phyloP scores from a whole-genome alignment of 2,329 filamentous ascomycete species.

The Hypoxylon sp. region DNA sequence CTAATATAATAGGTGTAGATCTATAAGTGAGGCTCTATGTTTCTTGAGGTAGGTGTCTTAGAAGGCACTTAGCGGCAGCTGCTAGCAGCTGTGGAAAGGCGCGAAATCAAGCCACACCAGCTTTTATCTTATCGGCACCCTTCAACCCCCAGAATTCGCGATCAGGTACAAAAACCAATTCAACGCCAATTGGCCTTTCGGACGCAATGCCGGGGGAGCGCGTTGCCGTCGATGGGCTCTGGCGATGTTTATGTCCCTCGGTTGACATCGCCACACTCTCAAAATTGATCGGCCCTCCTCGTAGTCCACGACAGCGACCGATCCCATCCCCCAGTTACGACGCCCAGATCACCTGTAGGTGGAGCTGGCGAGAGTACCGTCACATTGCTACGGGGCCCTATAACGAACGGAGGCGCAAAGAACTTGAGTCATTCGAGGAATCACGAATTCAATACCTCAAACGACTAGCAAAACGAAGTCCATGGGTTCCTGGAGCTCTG shows the following conservation, averaged over 20 bases:
- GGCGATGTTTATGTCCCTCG: constrained; percentile 73
- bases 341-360: constrained; percentile 24
- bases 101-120: neutral
- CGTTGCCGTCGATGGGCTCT: constrained; percentile 69
- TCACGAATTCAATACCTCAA: constrained; percentile 45
- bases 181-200: constrained; percentile 11
- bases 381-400: neutral
- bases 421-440: constrained; percentile 23
- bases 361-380: constrained; percentile 31
- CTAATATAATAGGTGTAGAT: neutral
- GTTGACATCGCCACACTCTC: constrained; percentile 59
- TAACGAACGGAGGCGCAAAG: neutral
- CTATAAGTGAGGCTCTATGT: neutral
- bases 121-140: constrained; percentile 8
- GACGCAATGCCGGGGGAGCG: constrained; percentile 55
- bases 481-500: constrained; percentile 46
- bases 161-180: constrained; percentile 1
- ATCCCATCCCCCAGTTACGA: constrained; percentile 25
- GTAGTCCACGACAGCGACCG: constrained; percentile 30
- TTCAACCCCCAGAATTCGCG: neutral
- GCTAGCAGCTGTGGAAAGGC: neutral
- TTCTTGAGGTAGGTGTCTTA: neutral
- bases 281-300: constrained; percentile 48
- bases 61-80: neutral
- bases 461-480: constrained; percentile 46